phyloP scores from a whole-genome alignment of 1,139 yeast genomes.

The Debaryomyces subglobosus region DNA sequence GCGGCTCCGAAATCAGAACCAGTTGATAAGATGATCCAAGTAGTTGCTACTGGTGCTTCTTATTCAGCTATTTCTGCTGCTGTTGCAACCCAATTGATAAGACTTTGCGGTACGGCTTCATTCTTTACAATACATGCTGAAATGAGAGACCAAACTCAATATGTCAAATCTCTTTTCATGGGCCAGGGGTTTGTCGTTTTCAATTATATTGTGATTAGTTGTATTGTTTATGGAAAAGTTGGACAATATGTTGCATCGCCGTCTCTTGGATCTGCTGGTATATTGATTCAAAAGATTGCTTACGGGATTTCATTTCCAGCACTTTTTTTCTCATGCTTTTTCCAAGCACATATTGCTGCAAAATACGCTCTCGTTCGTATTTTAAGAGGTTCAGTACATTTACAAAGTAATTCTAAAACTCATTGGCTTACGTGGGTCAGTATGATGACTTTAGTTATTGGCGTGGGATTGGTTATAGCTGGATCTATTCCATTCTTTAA shows the following conservation, averaged over 20 bases:
- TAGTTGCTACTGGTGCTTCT: constrained; percentile 10
- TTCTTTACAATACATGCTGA: constrained; percentile 17
- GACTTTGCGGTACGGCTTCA: constrained; percentile 15
- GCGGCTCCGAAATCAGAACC: constrained; percentile 11
- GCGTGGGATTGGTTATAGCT: constrained; percentile 16
- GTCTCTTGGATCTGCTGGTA: constrained; percentile 17
- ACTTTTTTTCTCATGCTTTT: constrained; percentile 12
- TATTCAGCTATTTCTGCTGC: constrained; percentile 14
- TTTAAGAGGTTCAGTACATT: constrained; percentile 13
- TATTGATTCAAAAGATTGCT: constrained; percentile 12
- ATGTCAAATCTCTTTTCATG: constrained; percentile 12
- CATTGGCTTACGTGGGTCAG: constrained; percentile 16
- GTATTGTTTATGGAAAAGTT: constrained; percentile 15
- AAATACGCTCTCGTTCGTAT: constrained; percentile 17
- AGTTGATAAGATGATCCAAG: constrained; percentile 12
- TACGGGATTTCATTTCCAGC: constrained; percentile 16
- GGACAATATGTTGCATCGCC: constrained; percentile 17
- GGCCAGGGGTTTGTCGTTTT: constrained; percentile 16
- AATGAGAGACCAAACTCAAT: constrained; percentile 14
- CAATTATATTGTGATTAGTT: constrained; percentile 13
- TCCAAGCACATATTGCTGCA: constrained; percentile 15
- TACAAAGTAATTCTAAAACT: constrained; percentile 15
- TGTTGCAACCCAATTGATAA: constrained; percentile 14
- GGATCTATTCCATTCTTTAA: constrained; percentile 17
- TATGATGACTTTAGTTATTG: constrained; percentile 14